phyloP scores from a whole-genome alignment of 179 eudicot genomes.

The Silene coronaria region DNA sequence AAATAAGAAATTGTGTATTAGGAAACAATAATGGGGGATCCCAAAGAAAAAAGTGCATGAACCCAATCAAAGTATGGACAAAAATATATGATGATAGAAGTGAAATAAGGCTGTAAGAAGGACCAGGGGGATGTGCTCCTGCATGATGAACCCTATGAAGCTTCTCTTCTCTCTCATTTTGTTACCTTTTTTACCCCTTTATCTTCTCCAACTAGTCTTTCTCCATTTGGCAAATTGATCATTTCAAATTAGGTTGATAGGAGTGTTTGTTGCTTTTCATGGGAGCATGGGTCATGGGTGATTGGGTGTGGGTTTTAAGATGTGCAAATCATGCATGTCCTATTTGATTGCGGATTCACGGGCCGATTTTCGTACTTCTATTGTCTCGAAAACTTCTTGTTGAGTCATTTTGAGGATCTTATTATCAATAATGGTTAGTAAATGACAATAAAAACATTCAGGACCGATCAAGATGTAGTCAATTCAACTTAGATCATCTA shows the following conservation, averaged over 20 bases:
- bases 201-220: not conserved
- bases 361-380: too few species aligned
- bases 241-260: not conserved
- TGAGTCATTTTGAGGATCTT: not conserved
- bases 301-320: not conserved
- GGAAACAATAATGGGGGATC: not conserved
- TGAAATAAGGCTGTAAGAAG: constrained; percentile 1
- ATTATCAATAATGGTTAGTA: not conserved
- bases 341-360: too few species aligned
- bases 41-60: not conserved
- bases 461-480: too few species aligned
- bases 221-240: constrained; percentile 8
- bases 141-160: not conserved
- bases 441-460: too few species aligned
- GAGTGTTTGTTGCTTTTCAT: constrained; percentile 4
- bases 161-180: not conserved
- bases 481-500: too few species aligned
- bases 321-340: not conserved
- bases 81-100: not conserved
- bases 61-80: not conserved
- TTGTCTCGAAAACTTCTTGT: too few species aligned
- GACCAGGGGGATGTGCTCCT: not conserved
- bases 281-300: not conserved
- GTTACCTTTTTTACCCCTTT: not conserved
- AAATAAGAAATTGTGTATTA: too few species aligned